Base-by-base conservation (phyloP, 2,329 filamentous ascomycete species). In the Fusarium udum region DNA sequence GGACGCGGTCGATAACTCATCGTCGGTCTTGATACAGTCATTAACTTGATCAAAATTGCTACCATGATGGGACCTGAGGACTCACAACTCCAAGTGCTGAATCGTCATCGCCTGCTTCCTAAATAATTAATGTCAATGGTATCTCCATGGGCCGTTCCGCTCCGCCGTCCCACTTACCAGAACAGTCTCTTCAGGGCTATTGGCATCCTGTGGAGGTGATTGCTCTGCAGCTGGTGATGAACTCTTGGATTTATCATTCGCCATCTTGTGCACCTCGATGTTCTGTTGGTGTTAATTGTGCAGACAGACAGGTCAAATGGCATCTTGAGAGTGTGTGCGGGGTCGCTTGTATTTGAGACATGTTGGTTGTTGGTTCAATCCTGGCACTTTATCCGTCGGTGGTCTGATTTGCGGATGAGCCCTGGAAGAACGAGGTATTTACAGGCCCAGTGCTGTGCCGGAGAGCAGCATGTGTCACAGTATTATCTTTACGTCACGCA, bases 1-100 rank as follows among this genome's bases (percentile, higher is more conserved):
- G 1, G 72, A 74, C 1, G 61, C 59, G 6, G 72, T 74, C 7
- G 72, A 74, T 16, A 74, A 16, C 4, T 74, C 63, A 13, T 74
- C 71, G 4, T 73, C 67, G 2, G 58, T 68, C 67, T 72, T 48
- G 2, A 16, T 10, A 22, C 0, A 20, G 6, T 0, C n/a, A 8
- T 15, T 12, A 1, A 6, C 2, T 37, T 4, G 16, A 22, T 37
- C 15, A 15, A 10, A 18, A 22, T 18, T 2, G 8, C 12, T 15
- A 28, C 12, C 15, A 9, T n/a, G 24, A 24, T 34, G 3, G 0
- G 3, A 6, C 10, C 32, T 7, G 1, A 4, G 6, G 9, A 58
- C 67, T 49, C 13, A 72, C 69, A 6, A 65, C 69, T 3, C 60
- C 64, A 14, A 72, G 49, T 3, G 68, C 69, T 0, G 69, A 72